These are phyloP conservation scores for Leptographium radiaticola DNA, from an alignment of 2,329 filamentous ascomycete genomes.

Conservation along the genomic window DNA sequence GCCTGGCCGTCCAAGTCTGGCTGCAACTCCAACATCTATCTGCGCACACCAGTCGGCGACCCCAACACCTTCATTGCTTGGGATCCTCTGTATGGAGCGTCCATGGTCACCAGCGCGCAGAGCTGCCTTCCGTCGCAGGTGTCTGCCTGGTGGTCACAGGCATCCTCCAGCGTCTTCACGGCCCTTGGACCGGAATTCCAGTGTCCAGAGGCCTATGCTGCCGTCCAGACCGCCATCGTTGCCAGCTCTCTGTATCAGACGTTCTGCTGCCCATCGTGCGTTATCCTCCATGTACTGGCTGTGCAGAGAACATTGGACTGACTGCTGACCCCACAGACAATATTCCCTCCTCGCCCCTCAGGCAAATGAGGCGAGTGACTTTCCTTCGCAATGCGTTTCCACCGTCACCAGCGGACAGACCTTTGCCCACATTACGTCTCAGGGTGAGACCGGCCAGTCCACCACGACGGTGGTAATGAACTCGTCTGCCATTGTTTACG, in stretches of 20 bases:
- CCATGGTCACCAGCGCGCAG: not conserved
- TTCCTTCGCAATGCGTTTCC: constrained; percentile 5
- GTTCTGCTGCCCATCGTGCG: constrained; percentile 5
- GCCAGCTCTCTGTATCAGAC: constrained; percentile 4
- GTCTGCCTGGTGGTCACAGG: constrained; percentile 2
- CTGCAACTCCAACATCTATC: constrained; percentile 6
- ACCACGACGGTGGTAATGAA: constrained; percentile 1
- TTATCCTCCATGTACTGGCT: not conserved
- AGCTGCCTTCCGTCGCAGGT: constrained; percentile 2
- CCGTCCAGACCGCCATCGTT: constrained; percentile 4
- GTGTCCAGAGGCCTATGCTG: constrained; percentile 2
- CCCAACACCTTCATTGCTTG: constrained; percentile 6
- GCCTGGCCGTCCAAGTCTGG: constrained; percentile 1
- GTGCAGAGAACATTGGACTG: not conserved
- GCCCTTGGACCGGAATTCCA: constrained; percentile 2
- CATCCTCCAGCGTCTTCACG: not conserved
- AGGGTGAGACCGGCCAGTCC: not conserved
- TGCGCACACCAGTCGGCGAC: constrained; percentile 1
- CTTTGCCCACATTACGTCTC: not conserved
- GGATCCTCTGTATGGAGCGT: constrained; percentile 4
- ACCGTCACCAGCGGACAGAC: constrained; percentile 4
- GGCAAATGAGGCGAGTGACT: not conserved
- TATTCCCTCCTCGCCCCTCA: constrained; percentile 4
- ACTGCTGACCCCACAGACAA: not conserved
- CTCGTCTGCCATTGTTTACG: constrained; percentile 1